A percentile compares a stretch with the other conserved stretches of the same genome.
These are phyloP conservation scores for Candida adriatica DNA, from an alignment of 805 yeast genomes.

Conservation along the genomic window DNA sequence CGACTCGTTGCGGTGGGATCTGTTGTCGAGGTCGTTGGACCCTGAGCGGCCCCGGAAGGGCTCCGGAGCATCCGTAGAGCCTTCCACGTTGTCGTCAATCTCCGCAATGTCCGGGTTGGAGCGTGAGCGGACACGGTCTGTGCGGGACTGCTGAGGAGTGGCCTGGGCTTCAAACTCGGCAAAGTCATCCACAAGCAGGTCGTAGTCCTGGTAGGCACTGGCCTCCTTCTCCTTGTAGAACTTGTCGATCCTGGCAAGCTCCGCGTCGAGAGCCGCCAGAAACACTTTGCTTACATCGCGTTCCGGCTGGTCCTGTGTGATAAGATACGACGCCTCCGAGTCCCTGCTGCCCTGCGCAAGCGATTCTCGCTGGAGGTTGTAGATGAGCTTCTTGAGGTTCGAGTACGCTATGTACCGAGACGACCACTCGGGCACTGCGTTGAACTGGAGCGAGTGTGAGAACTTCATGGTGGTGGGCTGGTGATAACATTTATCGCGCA, in stretches of 20 bases:
- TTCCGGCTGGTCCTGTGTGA: constrained; percentile 26
- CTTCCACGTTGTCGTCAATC: constrained; percentile 25
- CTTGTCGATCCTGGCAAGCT: constrained; percentile 64
- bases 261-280: constrained; percentile 65
- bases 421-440: constrained; percentile 98
- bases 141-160: constrained; percentile 2
- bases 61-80: too few relatives aligned
- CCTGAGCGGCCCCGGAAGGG: constrained; percentile 19
- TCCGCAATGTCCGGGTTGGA: constrained; percentile 20
- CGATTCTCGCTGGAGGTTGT: constrained; percentile 68
- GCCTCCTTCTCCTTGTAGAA: constrained; percentile 67
- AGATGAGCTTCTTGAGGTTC: constrained; percentile 76
- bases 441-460: constrained; percentile 89
- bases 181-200: constrained; percentile 53
- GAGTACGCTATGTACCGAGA: constrained; percentile 88
- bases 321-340: constrained; percentile 23
- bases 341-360: constrained; percentile 17
- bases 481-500: too few relatives aligned
- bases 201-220: constrained; percentile 45
- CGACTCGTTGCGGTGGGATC: constrained; percentile 14
- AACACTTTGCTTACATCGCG: constrained; percentile 55
- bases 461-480: constrained; percentile 83
- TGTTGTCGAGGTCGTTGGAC: constrained; percentile 15
- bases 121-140: constrained; percentile 9
- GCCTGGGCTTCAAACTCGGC: constrained; percentile 44